A percentile compares a stretch with the other conserved stretches of the same genome.
phyloP scores from a whole-genome alignment of 345 rosid genomes.

The Dipteronia dyeriana region DNA sequence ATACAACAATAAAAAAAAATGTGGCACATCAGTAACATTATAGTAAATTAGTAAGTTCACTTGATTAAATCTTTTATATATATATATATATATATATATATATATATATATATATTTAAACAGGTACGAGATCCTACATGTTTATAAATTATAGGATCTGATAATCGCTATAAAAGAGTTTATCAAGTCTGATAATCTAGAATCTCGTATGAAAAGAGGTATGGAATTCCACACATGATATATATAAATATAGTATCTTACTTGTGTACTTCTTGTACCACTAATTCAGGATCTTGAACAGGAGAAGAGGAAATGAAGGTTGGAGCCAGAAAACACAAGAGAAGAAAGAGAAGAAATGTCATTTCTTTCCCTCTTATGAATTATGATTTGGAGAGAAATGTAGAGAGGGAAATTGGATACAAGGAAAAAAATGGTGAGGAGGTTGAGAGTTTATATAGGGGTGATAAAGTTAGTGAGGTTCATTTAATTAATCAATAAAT shows the following conservation, averaged over 20 bases:
- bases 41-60: background rate
- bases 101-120: background rate
- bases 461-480: background rate
- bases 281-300: conserved; percentile 51
- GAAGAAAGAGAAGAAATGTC: conserved; percentile 14
- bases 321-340: conserved; percentile 31
- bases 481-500: background rate
- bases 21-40: background rate
- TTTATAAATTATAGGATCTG: too few relatives aligned
- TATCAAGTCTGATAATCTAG: too few relatives aligned
- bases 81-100: background rate
- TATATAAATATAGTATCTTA: background rate
- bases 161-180: too few relatives aligned
- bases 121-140: too few relatives aligned
- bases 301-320: conserved; percentile 43
- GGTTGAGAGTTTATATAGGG: conserved; percentile 22
- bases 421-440: conserved; percentile 6
- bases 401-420: background rate
- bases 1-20: background rate
- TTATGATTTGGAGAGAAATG: background rate
- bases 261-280: conserved; percentile 55
- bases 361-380: background rate
- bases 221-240: too few relatives aligned
- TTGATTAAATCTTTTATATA: background rate
- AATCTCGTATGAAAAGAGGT: background rate